These are phyloP conservation scores for Pyrenochaeta sp. DNA, from an alignment of 2,329 filamentous ascomycete species.

Conservation along the genomic window DNA sequence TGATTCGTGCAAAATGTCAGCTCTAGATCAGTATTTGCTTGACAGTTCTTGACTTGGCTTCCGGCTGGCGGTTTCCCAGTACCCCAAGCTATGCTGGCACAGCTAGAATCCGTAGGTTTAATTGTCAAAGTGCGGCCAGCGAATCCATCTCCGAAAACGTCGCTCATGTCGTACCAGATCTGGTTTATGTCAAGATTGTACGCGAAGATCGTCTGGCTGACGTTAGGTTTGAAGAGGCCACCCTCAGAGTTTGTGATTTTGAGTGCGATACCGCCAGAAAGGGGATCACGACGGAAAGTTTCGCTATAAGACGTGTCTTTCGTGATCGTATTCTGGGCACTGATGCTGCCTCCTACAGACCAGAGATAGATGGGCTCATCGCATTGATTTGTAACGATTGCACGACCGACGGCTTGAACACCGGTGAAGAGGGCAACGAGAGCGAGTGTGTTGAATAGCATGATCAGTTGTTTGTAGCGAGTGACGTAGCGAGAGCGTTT, in stretches of 20 bases:
- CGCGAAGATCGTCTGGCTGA: conserved; percentile 38
- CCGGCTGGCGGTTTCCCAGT: conserved; percentile 32
- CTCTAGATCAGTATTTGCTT: conserved; percentile 30
- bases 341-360: conserved; percentile 34
- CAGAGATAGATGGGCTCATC: conserved; percentile 37
- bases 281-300: conserved; percentile 24
- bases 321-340: conserved; percentile 20
- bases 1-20: conserved; percentile 37
- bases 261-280: conserved; percentile 33
- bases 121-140: conserved; percentile 32
- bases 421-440: conserved; percentile 13
- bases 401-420: conserved; percentile 33
- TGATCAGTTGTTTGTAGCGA: conserved; percentile 12
- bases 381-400: conserved; percentile 44
- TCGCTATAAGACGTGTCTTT: conserved; percentile 40
- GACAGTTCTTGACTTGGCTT: conserved; percentile 33
- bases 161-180: conserved; percentile 41
- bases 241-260: conserved; percentile 29
- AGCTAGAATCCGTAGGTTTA: conserved; percentile 31
- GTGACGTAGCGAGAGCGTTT: conserved; percentile 1
- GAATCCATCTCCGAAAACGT: conserved; percentile 39
- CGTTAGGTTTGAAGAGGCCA: conserved; percentile 38
- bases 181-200: conserved; percentile 34
- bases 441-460: conserved; percentile 22
- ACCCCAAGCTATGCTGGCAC: conserved; percentile 34